phyloP scores from a whole-genome alignment of 1,284 basidiomycete genomes.

The Sporisorium graminicola region DNA sequence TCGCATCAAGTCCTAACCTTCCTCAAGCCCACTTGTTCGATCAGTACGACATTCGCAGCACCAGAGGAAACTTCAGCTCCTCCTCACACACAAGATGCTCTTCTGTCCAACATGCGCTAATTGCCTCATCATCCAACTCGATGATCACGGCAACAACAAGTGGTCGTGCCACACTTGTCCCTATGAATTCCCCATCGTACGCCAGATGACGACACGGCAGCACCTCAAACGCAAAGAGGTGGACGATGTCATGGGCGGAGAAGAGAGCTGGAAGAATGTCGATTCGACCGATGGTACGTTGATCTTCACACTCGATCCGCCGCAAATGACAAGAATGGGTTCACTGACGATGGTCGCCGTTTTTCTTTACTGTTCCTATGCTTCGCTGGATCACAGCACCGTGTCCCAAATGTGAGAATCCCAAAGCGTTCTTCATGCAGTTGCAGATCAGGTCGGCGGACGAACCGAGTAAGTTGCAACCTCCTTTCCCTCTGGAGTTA shows the following conservation, averaged over 20 bases:
- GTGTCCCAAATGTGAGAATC: constrained; percentile 91
- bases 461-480: constrained; percentile 65
- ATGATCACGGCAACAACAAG: constrained; percentile 79
- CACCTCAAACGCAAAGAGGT: constrained; percentile 60
- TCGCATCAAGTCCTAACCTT: not conserved
- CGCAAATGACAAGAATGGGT: too few species aligned
- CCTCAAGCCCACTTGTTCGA: not conserved
- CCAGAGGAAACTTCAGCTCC: not conserved
- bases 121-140: constrained; percentile 79
- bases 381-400: constrained; percentile 29
- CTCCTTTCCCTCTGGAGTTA: not conserved
- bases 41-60: not conserved
- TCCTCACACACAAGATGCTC: constrained; percentile 76
- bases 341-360: not conserved
- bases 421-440: constrained; percentile 92
- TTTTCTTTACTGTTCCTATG: not conserved
- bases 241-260: constrained; percentile 72
- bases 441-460: constrained; percentile 91
- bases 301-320: not conserved
- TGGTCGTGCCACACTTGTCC: constrained; percentile 95
- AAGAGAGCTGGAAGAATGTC: constrained; percentile 92
- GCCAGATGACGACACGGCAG: constrained; percentile 75
- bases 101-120: constrained; percentile 97
- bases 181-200: constrained; percentile 89
- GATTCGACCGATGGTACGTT: constrained; percentile 78